Evolutionary conservation across 225 moss, liverwort and hornwort species (phyloP).

Genomic region (Pleurozium schreberi): DNA sequence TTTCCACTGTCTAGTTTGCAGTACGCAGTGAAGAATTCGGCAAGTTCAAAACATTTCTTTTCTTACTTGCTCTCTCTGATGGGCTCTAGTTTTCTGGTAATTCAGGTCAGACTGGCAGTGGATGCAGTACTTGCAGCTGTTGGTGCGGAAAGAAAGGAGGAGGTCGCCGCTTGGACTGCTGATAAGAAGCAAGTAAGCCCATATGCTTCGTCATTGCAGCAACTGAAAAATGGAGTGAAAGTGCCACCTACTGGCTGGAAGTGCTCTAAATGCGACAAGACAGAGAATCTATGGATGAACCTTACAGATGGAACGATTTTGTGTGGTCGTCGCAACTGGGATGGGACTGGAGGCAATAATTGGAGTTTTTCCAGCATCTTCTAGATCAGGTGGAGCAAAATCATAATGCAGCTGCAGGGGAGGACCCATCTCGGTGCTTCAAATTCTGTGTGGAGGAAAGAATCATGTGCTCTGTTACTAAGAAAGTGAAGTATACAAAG

Average conservation of each 20-base stretch:
- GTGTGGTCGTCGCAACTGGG: slow-evolving; percentile 97
- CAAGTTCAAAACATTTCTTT: neutral
- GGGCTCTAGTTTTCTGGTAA: neutral
- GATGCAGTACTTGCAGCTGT: slow-evolving; percentile 92
- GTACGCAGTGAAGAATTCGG: neutral
- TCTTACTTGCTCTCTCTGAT: neutral
- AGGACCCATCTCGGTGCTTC: slow-evolving; percentile 89
- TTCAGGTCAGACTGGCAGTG: slow-evolving; percentile 91
- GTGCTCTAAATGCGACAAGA: slow-evolving; percentile 87
- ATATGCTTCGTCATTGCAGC: slow-evolving; percentile 60
- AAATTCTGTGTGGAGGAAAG: slow-evolving; percentile 88
- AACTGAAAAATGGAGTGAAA: slow-evolving; percentile 84
- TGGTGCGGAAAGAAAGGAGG: slow-evolving; percentile 95
- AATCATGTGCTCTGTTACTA: slow-evolving; percentile 78
- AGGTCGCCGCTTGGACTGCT: slow-evolving; percentile 94
- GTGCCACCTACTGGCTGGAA: slow-evolving; percentile 86
- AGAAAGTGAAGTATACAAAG: slow-evolving; percentile 80
- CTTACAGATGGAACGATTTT: slow-evolving; percentile 90
- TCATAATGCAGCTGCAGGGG: slow-evolving; percentile 23
- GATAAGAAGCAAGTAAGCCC: slow-evolving; percentile 85
- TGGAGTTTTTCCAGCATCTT: slow-evolving; percentile 98
- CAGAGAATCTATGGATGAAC: slow-evolving; percentile 92
- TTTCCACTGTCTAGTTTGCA: neutral
- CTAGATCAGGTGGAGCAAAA: slow-evolving; percentile 86
- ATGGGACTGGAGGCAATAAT: slow-evolving; percentile 93